These are phyloP conservation scores for Ophiorrhiza pumila DNA, from an alignment of 257 asterid species.

Conservation along the genomic window DNA sequence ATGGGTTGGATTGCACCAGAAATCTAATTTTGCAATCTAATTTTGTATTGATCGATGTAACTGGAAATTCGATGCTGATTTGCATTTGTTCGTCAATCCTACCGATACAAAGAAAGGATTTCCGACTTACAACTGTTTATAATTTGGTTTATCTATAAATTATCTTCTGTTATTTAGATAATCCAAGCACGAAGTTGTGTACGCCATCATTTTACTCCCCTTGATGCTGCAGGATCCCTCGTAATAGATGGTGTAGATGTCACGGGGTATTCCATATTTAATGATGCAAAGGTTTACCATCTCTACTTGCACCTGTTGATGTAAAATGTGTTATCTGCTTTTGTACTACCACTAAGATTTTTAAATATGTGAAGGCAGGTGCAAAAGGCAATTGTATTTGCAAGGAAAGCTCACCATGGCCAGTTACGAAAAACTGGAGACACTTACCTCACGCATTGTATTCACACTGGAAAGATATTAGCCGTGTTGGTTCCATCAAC, in stretches of 20 bases:
- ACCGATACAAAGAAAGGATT: background rate
- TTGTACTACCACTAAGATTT: conserved; percentile 38
- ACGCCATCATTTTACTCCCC: background rate
- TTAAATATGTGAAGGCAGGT: conserved; percentile 90
- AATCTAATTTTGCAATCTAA: no score
- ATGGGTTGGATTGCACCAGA: no score
- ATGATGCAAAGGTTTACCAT: conserved; percentile 75
- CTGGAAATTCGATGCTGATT: background rate
- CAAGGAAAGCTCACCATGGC: conserved; percentile 89
- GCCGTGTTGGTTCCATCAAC: conserved; percentile 79
- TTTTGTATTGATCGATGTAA: background rate
- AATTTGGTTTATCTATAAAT: background rate
- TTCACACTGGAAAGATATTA: conserved; percentile 82
- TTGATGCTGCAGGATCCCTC: conserved; percentile 63
- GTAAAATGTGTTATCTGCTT: conserved; percentile 23
- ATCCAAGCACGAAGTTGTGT: background rate
- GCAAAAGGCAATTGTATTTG: conserved; percentile 92
- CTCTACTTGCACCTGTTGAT: conserved; percentile 36
- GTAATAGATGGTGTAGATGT: conserved; percentile 90
- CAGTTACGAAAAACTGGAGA: conserved; percentile 95
- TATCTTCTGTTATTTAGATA: background rate
- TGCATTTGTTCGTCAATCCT: background rate
- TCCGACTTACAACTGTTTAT: no score
- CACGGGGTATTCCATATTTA: conserved; percentile 79
- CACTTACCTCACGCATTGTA: conserved; percentile 90